phyloP scores from a whole-genome alignment of 1,139 yeast species.

The Geotrichum carabidarum region DNA sequence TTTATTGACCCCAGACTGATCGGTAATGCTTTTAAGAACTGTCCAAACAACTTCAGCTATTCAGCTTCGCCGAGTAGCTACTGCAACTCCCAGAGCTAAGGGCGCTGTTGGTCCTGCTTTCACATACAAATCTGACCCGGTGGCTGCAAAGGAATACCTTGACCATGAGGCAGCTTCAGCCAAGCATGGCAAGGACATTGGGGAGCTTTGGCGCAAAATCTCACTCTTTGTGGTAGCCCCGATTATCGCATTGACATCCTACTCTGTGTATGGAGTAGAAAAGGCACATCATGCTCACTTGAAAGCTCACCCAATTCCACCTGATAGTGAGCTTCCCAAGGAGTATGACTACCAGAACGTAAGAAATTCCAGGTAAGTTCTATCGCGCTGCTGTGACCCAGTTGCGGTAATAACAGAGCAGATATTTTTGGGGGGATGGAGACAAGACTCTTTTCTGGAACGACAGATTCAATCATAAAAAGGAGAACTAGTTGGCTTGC shows the following conservation, averaged over 20 bases:
- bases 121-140: slow-evolving; percentile 41
- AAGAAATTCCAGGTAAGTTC: slow-evolving; percentile 49
- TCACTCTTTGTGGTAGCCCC: slow-evolving; percentile 78
- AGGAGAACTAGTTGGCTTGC: slow-evolving; percentile 18
- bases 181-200: slow-evolving; percentile 73
- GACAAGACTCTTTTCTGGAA: slow-evolving; percentile 97
- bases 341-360: slow-evolving; percentile 89
- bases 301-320: slow-evolving; percentile 50
- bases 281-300: slow-evolving; percentile 80
- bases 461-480: slow-evolving; percentile 69
- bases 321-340: slow-evolving; percentile 86
- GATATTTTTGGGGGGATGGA: slow-evolving; percentile 91
- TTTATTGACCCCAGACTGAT: too few species aligned
- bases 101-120: slow-evolving; percentile 35
- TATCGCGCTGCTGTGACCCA: neutral
- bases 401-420: neutral
- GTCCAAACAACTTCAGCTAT: neutral
- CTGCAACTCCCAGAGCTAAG: slow-evolving; percentile 33
- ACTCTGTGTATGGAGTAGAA: slow-evolving; percentile 78
- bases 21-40: neutral
- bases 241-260: slow-evolving; percentile 66
- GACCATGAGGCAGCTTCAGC: slow-evolving; percentile 52
- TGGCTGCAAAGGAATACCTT: slow-evolving; percentile 52
- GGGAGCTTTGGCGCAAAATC: slow-evolving; percentile 79
- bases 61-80: slow-evolving; percentile 21